These are phyloP conservation scores for Exophiala sideris DNA, from an alignment of 2,329 filamentous ascomycete species.

Conservation along the genomic window DNA sequence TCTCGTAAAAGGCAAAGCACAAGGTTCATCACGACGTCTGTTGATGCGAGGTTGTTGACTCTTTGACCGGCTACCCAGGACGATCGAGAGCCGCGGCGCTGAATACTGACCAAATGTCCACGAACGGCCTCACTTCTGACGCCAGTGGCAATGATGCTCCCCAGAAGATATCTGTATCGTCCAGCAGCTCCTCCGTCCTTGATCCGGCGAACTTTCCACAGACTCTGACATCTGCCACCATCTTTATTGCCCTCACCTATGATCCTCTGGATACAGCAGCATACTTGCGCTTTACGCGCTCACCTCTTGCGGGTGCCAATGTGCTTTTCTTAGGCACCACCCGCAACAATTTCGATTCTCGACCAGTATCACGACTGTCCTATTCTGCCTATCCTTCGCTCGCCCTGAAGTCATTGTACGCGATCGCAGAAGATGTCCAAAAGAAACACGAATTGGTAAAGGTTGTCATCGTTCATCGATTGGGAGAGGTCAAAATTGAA, in stretches of 20 bases:
- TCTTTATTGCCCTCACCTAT: constrained; percentile 44
- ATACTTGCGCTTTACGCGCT: constrained; percentile 37
- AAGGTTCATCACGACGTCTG: neutral
- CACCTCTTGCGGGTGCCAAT: constrained; percentile 44
- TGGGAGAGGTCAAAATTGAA: constrained; percentile 82
- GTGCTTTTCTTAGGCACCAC: constrained; percentile 47
- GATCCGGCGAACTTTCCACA: constrained; percentile 42
- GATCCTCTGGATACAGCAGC: constrained; percentile 35
- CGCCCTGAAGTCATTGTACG: constrained; percentile 39
- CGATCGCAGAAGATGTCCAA: constrained; percentile 45
- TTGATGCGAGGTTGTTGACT: too few species aligned
- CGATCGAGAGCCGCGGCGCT: too few species aligned
- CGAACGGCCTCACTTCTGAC: neutral
- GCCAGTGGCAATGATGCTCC: neutral
- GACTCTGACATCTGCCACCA: constrained; percentile 35
- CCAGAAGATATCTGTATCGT: neutral
- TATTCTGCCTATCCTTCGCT: constrained; percentile 44
- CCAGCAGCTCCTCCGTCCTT: constrained; percentile 30
- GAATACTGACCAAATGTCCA: constrained; percentile 2
- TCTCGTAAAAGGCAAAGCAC: too few species aligned
- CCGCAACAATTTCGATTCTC: constrained; percentile 41
- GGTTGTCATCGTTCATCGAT: constrained; percentile 76
- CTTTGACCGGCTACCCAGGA: too few species aligned
- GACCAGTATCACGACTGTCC: constrained; percentile 42
- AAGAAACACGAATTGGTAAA: constrained; percentile 64